Conservation (phyloP, 2,329 filamentous ascomycete species). For the Stenocarpella maydis region DNA sequence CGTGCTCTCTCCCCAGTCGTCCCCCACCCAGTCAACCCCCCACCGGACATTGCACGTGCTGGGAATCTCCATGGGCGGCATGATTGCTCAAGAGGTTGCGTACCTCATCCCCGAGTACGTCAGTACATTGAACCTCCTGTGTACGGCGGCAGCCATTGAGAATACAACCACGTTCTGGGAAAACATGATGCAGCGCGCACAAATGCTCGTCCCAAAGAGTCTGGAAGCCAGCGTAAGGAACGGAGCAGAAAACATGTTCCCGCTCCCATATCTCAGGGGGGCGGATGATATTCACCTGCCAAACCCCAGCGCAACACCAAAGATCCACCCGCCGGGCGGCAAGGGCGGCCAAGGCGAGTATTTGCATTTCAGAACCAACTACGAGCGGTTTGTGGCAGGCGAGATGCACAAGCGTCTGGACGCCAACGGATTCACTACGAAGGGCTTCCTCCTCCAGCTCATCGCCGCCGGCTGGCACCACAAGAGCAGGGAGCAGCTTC, state of each 20-base stretch:
- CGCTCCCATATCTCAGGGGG: slow-evolving; percentile 65
- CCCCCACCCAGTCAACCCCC: slow-evolving; percentile 29
- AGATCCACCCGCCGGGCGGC: slow-evolving; percentile 44
- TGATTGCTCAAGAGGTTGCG: slow-evolving; percentile 87
- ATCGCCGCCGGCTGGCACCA: slow-evolving; percentile 82
- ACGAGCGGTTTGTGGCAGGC: slow-evolving; percentile 81
- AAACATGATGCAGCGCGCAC: slow-evolving; percentile 66
- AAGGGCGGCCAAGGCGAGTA: slow-evolving; percentile 45
- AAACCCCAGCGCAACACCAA: slow-evolving; percentile 50
- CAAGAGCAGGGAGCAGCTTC: slow-evolving; percentile 74
- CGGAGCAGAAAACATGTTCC: slow-evolving; percentile 73
- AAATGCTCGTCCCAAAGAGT: slow-evolving; percentile 73
- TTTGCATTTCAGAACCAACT: slow-evolving; percentile 74
- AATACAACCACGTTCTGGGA: slow-evolving; percentile 70
- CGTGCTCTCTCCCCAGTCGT: slow-evolving; percentile 34
- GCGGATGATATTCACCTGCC: slow-evolving; percentile 68
- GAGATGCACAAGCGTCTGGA: slow-evolving; percentile 77
- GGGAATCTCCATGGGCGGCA: slow-evolving; percentile 87
- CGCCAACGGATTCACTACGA: slow-evolving; percentile 65
- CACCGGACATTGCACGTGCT: slow-evolving; percentile 68
- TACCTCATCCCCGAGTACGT: slow-evolving; percentile 61
- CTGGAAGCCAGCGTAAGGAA: slow-evolving; percentile 72
- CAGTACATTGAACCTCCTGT: slow-evolving; percentile 65
- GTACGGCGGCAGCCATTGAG: slow-evolving; percentile 67
- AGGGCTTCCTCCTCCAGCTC: slow-evolving; percentile 79